Percentiles rank a stretch among this genome's conserved stretches.
Evolutionary conservation across 345 rosid genomes (phyloP).

Genomic region (Eutrema japonicum): DNA sequence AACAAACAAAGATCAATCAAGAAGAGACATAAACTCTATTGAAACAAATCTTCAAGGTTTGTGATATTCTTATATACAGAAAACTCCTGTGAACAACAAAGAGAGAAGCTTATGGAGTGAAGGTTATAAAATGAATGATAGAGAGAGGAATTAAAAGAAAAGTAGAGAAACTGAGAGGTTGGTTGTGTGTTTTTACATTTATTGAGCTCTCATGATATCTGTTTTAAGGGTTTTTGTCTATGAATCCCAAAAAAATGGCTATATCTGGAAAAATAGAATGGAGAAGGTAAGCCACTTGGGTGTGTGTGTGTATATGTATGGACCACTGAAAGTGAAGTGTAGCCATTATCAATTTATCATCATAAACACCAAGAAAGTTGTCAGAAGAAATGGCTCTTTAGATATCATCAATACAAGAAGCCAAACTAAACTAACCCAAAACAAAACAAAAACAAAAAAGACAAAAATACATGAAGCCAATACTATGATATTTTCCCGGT

Average conservation of each 20-base stretch:
- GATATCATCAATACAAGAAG: slow-evolving; percentile 20
- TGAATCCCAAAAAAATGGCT: slow-evolving; percentile 1
- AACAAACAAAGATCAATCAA: slow-evolving; percentile 31
- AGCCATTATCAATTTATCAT: slow-evolving; percentile 23
- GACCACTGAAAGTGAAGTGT: slow-evolving; percentile 22
- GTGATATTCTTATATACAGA: background rate
- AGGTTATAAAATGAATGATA: slow-evolving; percentile 24
- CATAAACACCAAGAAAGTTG: slow-evolving; percentile 34
- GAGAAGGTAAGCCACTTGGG: slow-evolving; percentile 39
- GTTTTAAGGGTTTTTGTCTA: slow-evolving; percentile 24
- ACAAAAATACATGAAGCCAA: slow-evolving; percentile 32
- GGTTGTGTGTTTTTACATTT: slow-evolving; percentile 26
- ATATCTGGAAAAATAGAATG: slow-evolving; percentile 25
- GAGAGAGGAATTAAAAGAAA: slow-evolving; percentile 19
- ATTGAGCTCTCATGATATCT: slow-evolving; percentile 27
- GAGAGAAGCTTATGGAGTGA: slow-evolving; percentile 17
- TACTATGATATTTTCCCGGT: slow-evolving; percentile 32
- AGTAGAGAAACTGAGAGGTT: slow-evolving; percentile 28
- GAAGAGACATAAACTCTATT: slow-evolving; percentile 32
- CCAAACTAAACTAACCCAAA: slow-evolving; percentile 19
- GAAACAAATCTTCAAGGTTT: slow-evolving; percentile 27
- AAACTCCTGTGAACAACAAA: slow-evolving; percentile 18
- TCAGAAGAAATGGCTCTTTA: slow-evolving; percentile 24
- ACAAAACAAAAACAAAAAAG: too few relatives aligned
- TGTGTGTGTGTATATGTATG: slow-evolving; percentile 22